These are phyloP conservation scores for Prunus yedoensis DNA, from an alignment of 331 rosid genomes.

Conservation along the genomic window DNA sequence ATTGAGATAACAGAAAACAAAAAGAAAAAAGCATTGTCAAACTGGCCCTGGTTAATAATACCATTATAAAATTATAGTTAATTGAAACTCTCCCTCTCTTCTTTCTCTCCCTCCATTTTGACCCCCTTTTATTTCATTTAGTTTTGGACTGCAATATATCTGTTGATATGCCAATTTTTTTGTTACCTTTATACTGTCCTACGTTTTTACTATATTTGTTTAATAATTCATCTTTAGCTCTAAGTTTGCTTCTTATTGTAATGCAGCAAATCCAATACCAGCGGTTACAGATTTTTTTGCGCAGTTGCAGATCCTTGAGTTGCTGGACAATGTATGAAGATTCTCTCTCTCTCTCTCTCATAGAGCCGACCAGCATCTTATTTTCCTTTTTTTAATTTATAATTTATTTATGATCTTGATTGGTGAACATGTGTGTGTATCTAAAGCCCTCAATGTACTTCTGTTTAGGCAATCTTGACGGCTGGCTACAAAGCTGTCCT, in stretches of 20 bases:
- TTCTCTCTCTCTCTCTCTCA: not conserved
- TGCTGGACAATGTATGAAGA: slow-evolving; percentile 75
- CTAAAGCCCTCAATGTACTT: slow-evolving; percentile 8
- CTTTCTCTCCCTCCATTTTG: not conserved
- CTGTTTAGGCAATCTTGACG: slow-evolving; percentile 83
- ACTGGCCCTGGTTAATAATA: too few species aligned
- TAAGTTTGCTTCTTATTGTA: slow-evolving; percentile 4
- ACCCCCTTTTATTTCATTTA: too few species aligned
- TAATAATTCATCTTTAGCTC: slow-evolving; percentile 2
- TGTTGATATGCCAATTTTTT: not conserved
- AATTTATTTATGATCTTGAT: too few species aligned
- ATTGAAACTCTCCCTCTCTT: too few species aligned
- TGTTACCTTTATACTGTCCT: not conserved
- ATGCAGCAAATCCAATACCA: slow-evolving; percentile 69
- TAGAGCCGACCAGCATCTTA: not conserved
- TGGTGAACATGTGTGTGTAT: slow-evolving; percentile 18
- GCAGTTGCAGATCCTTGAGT: slow-evolving; percentile 84
- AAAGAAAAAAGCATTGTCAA: not conserved
- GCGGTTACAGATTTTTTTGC: slow-evolving; percentile 75
- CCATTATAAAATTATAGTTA: too few species aligned
- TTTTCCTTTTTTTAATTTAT: not conserved
- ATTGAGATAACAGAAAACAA: not conserved
- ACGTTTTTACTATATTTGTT: not conserved
- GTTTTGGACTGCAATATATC: too few species aligned
- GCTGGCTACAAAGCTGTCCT: slow-evolving; percentile 97